phyloP scores from a whole-genome alignment of 2,329 filamentous ascomycete species.

The Aspergillus intermedius region DNA sequence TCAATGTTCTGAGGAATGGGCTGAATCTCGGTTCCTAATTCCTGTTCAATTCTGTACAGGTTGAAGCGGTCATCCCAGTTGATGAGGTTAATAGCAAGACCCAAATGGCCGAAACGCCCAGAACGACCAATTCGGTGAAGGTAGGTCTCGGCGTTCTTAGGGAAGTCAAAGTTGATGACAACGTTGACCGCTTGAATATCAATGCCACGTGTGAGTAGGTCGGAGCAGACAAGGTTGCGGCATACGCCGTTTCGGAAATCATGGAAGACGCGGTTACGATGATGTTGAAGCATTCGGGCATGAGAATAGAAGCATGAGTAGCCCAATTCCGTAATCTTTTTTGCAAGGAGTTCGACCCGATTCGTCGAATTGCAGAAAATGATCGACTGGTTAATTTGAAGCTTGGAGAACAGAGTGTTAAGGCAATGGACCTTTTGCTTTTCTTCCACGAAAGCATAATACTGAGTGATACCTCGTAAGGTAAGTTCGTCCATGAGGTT shows the following conservation, averaged over 20 bases:
- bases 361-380: slow-evolving; percentile 99
- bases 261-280: slow-evolving; percentile 97
- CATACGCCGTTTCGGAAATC: slow-evolving; percentile 98
- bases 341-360: slow-evolving; percentile 90
- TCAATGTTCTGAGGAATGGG: slow-evolving; percentile 93
- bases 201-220: slow-evolving; percentile 94
- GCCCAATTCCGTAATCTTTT: slow-evolving; percentile 98
- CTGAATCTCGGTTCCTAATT: slow-evolving; percentile 93
- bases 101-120: slow-evolving; percentile 91
- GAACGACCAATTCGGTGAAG: slow-evolving; percentile 97
- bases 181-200: slow-evolving; percentile 99
- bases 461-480: slow-evolving; percentile 94
- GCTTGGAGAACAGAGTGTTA: slow-evolving; percentile 96
- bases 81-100: slow-evolving; percentile 97
- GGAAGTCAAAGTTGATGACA: slow-evolving; percentile 99
- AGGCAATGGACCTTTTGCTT: slow-evolving; percentile 99
- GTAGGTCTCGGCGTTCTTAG: slow-evolving; percentile 98
- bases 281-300: slow-evolving; percentile 93
- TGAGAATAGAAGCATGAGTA: slow-evolving; percentile 99
- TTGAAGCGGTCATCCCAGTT: slow-evolving; percentile 99
- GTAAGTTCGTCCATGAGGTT: slow-evolving; percentile 99
- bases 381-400: slow-evolving; percentile 99
- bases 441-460: slow-evolving; percentile 98
- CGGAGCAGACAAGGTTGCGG: slow-evolving; percentile 95
- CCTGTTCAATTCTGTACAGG: slow-evolving; percentile 96